Evolutionary conservation across 371 early-diverging fungal genomes (phyloP), one percentile per base, ranked within the genome.

Genomic region (Haplosporangium sp.): DNA sequence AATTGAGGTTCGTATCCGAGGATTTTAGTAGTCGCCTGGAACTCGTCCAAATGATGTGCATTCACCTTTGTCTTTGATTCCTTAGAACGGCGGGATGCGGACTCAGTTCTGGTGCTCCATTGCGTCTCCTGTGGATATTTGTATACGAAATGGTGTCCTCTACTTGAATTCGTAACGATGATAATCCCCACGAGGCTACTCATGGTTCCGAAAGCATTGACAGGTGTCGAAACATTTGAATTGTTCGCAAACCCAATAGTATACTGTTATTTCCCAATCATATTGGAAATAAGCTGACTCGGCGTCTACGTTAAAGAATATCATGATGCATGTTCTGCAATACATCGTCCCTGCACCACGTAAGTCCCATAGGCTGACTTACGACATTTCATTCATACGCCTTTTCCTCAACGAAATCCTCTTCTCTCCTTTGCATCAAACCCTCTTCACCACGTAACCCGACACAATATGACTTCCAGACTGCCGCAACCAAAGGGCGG

Each of bases 121-220:
- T 83, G 70, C 46, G 82, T 84, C 64, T 89, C 85, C 18, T 80
- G 81, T 16, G 91, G 92, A 64, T 89, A 91, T 57, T 85, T 87
- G 67, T 89, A 90, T 6, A 91, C 86, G 64, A 88, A 88, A 59
- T 91, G 92, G 73, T 91, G 91, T 13, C 92, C 93, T 59, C 91
- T 75, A 37, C 88, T 86, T 13, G 92, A 92, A 69, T 89, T 89
- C 47, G 89, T 87, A 38, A 91, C 90, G 41, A 93, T 81, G 65
- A 93, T 74, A 42, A 93, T 86, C 68, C 80, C 73, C 20, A 73
- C 80, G 18, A 79, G 73, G 59, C 73, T 69, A 62, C 73, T 61
- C 73, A 69, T 58, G 48, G 57, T 79, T 45, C 52, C 63, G 21
- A 61, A 48, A 50, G 54, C 64, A 57, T 64, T 50, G 43, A 47